These are phyloP conservation scores for Piper longum DNA, from an alignment of 164 flowering plant genomes.

Conservation along the genomic window DNA sequence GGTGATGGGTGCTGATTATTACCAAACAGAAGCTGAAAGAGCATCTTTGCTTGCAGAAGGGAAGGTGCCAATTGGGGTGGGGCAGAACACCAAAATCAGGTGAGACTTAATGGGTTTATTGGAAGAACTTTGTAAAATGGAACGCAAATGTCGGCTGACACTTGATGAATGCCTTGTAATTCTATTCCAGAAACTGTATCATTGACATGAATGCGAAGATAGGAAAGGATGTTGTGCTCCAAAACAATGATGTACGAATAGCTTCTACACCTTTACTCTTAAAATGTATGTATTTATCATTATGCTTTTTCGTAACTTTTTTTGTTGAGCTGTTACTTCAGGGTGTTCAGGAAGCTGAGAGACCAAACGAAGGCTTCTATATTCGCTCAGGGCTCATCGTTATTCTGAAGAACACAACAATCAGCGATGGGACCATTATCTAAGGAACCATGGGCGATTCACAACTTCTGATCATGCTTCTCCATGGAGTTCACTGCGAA, in stretches of 20 bases:
- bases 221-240: constrained; percentile 65
- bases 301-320: neutral
- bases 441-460: constrained; percentile 3
- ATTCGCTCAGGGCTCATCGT: constrained; percentile 81
- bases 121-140: neutral
- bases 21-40: constrained; percentile 89
- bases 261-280: neutral
- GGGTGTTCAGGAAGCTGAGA: constrained; percentile 84
- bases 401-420: constrained; percentile 69
- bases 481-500: neutral
- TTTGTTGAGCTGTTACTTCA: constrained; percentile 9
- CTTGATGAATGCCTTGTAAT: neutral
- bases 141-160: neutral
- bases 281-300: neutral
- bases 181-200: constrained; percentile 64
- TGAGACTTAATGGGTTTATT: constrained; percentile 10
- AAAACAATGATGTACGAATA: constrained; percentile 59
- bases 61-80: constrained; percentile 88
- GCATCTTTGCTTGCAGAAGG: constrained; percentile 81
- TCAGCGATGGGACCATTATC: constrained; percentile 55
- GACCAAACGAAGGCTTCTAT: constrained; percentile 67
- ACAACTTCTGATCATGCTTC: too few species aligned
- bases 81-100: constrained; percentile 78
- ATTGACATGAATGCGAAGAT: constrained; percentile 96
- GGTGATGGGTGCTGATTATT: constrained; percentile 99